Percentiles rank a stretch among this genome's conserved stretches.
phyloP scores from a whole-genome alignment of 306 rosid species.

The Lathyrus sativus region DNA sequence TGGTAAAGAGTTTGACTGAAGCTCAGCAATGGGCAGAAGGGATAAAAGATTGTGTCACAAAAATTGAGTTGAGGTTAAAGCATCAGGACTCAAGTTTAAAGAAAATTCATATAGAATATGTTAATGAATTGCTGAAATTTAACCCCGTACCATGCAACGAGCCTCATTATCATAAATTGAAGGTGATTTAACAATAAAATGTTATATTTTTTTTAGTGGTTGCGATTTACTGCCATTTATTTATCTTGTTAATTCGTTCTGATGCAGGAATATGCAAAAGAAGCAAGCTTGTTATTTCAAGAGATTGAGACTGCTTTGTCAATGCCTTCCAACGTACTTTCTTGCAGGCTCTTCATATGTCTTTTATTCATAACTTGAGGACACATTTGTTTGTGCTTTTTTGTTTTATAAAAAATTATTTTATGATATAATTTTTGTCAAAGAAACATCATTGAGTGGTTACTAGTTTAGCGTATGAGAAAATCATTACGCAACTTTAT shows the following conservation, averaged over 20 bases:
- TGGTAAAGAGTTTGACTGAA: conserved; percentile 59
- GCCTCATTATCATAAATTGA: conserved; percentile 73
- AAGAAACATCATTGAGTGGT: neutral
- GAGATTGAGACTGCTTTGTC: conserved; percentile 61
- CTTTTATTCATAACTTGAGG: conserved; percentile 11
- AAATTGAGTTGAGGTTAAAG: conserved; percentile 60
- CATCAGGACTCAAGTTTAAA: conserved; percentile 42
- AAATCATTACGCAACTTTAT: neutral
- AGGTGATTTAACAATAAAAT: conserved; percentile 55
- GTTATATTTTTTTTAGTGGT: conserved; percentile 31
- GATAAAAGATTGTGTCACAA: conserved; percentile 62
- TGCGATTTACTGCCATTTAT: conserved; percentile 33
- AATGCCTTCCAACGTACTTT: conserved; percentile 56
- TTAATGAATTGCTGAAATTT: conserved; percentile 60
- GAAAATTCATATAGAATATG: conserved; percentile 60
- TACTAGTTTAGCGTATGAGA: neutral
- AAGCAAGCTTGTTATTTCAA: conserved; percentile 59
- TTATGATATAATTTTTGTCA: neutral
- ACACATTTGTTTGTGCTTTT: neutral
- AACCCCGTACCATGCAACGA: conserved; percentile 65
- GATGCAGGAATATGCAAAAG: conserved; percentile 68
- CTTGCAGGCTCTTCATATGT: conserved; percentile 17
- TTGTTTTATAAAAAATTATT: neutral
- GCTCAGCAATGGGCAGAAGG: conserved; percentile 85
- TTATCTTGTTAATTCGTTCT: conserved; percentile 12